Base-by-base conservation (phyloP, 148 eudicot species). In the Persicaria tinctoria region DNA sequence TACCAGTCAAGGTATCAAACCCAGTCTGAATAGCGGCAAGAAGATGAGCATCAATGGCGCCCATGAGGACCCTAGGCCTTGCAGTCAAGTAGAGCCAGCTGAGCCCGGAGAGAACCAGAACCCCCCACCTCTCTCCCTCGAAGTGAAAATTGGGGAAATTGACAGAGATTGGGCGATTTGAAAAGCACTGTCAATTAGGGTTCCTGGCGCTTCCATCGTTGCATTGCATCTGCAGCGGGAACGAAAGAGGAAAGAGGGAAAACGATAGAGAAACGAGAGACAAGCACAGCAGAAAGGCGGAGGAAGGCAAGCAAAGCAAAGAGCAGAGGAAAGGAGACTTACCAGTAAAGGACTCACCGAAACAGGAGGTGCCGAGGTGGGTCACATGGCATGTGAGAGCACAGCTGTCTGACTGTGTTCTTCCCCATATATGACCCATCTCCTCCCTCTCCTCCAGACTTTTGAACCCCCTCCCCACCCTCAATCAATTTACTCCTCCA, bases 31-130 rank as follows among this genome's bases (percentile, higher is more conserved):
- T 77, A 70, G 97, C 92, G 76, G 98, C 98, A 4, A 94, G 73
- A 77, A 94, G 51, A 77, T 94, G 92, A 8, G 97, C 77, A 81
- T 94, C 98, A 77, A 92, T 85, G 63, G 97, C 93, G 6, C 97
- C 98, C 46, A 92, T 71, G 2, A 91, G 78, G 75, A 94, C 93
- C 16, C 97, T 97, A 14, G 98, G 98, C 78, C 96, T 88, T 2
- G 96, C 96, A 71, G 98, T 94, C 64, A 94, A 76, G 86, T 94
- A 94, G 56, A 90, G 11, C 98, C 98, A 94, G 41, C 79, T 70
- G 75, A 94, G 17, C n/a, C 93, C 97, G 27, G 80, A 86, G 76
- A 83, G 63, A 51, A 85, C 79, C 63, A 86, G 76, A 17, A 94
- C 18, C 8, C 86, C 41, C 41, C 41, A 32, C 41, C 41, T 32